Percentiles rank a stretch among this genome's conserved stretches.
Evolutionary conservation across 1,284 basidiomycete genomes (phyloP).

Genomic region (Bondarzewia mesenterica): DNA sequence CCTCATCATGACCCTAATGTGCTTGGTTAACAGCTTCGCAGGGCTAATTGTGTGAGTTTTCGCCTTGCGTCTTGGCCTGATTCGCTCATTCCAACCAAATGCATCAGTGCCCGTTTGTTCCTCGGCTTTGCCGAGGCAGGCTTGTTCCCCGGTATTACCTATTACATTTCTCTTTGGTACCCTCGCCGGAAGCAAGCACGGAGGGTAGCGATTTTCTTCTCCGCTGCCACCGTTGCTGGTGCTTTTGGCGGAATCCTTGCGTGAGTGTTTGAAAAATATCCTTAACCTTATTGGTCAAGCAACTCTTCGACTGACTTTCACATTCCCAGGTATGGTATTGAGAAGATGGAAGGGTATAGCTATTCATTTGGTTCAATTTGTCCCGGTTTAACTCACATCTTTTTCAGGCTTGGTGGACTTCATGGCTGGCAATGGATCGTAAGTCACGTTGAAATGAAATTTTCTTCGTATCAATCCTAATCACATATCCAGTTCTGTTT

Average conservation of each 20-base stretch:
- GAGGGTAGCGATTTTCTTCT: constrained; percentile 52
- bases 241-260: constrained; percentile 34
- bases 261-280: constrained; percentile 1
- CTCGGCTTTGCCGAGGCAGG: constrained; percentile 48
- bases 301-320: constrained; percentile 7
- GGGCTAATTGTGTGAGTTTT: constrained; percentile 20
- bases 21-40: constrained; percentile 25
- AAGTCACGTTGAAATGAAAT: constrained; percentile 18
- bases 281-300: background rate
- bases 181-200: constrained; percentile 38
- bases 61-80: constrained; percentile 3
- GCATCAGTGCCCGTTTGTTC: constrained; percentile 34
- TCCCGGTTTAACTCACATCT: background rate
- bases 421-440: constrained; percentile 43
- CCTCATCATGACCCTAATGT: constrained; percentile 28
- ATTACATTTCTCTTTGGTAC: constrained; percentile 50
- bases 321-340: constrained; percentile 22
- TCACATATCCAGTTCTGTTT: constrained; percentile 20
- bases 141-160: constrained; percentile 44
- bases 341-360: constrained; percentile 29
- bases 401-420: constrained; percentile 24
- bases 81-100: constrained; percentile 3
- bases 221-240: constrained; percentile 47
- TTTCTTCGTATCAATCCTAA: constrained; percentile 6
- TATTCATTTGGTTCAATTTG: background rate